Percentiles rank a stretch among this genome's conserved stretches.
Evolutionary conservation across 106 monocot species (phyloP).

Genomic region (Apostasia shenzhenica): DNA sequence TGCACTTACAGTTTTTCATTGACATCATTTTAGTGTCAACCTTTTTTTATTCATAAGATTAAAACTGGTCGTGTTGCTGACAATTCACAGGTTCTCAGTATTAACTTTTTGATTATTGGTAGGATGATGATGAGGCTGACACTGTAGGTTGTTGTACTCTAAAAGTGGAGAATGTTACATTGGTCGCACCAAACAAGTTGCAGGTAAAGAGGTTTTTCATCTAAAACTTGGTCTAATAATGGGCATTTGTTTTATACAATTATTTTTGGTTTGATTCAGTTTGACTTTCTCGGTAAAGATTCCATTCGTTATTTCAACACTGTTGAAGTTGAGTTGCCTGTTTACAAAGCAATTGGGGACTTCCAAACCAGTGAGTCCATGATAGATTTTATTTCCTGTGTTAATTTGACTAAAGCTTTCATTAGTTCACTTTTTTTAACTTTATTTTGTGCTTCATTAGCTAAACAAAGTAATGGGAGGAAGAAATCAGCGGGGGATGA

Average conservation of each 20-base stretch:
- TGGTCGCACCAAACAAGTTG: constrained; percentile 80
- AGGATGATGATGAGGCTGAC: constrained; percentile 99
- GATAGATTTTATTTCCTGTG: not conserved
- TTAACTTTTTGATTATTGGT: not conserved
- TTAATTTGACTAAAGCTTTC: no score
- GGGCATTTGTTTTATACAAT: not conserved
- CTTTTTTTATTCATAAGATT: no score
- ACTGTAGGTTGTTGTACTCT: constrained; percentile 97
- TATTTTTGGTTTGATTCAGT: constrained; percentile 39
- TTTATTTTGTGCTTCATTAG: constrained; percentile 12
- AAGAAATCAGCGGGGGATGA: constrained; percentile 50
- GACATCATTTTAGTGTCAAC: no score
- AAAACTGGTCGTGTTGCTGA: no score
- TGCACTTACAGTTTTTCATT: no score
- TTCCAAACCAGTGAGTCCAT: constrained; percentile 45
- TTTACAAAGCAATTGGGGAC: constrained; percentile 84
- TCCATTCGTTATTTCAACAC: constrained; percentile 91
- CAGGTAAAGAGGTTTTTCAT: constrained; percentile 35
- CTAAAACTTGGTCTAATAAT: constrained; percentile 4
- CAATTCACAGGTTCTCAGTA: not conserved
- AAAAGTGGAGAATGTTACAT: constrained; percentile 85
- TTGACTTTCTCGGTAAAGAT: constrained; percentile 99
- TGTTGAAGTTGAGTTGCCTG: constrained; percentile 78
- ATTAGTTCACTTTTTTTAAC: not conserved
- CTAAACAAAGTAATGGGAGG: constrained; percentile 33